Evolutionary conservation across 1,284 basidiomycete species (phyloP), one percentile per base, ranked within the genome.

Genomic region (Bjerkandera adusta): DNA sequence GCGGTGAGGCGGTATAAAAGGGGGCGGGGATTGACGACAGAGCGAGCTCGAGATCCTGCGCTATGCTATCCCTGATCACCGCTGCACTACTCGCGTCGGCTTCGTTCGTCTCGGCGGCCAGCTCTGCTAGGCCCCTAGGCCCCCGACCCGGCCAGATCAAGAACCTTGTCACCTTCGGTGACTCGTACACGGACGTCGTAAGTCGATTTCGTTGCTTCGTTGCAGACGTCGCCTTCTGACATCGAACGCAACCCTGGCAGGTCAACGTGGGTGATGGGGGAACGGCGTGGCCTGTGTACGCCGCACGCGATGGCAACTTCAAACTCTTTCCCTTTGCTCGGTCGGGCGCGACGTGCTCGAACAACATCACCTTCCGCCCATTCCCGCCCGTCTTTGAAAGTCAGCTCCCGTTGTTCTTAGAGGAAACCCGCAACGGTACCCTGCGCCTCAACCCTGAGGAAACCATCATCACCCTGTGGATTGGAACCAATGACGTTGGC

Each of bases 401-500:
- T 49, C 60, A 71, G 52, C 61, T 75, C 7, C 72, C 72, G 5
- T 22, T 57, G 7, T 75, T 66, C 56, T 50, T 69, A 32, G 55
- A 61, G 12, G 63, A 64, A 36, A 57, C 50, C 49, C 38, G 55
- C 43, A 57, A 66, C 52, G 51, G 64, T 11, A 21, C 46, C 1
- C 37, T 68, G 43, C 52, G 34, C 37, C 50, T 67, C 15, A 43
- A 56, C 21, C 49, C 67, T 0, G 56, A 67, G 10, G 63, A 70
- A 41, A 76, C 75, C 4, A 51, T 75, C 11, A 75, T 71, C 50
- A 71, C 72, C 16, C 60, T 75, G 10, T 76, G 74, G 75, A 75
- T 76, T 45, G 74, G 73, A 7, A 74, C 74, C 13, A 75, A 75
- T 53, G 73, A 75, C 52, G 60, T 76, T 3, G 75, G 75, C 3